Percentiles rank a stretch among this genome's conserved stretches.
Conservation (phyloP, 2,329 filamentous ascomycete species). For the Blumeria graminis region DNA sequence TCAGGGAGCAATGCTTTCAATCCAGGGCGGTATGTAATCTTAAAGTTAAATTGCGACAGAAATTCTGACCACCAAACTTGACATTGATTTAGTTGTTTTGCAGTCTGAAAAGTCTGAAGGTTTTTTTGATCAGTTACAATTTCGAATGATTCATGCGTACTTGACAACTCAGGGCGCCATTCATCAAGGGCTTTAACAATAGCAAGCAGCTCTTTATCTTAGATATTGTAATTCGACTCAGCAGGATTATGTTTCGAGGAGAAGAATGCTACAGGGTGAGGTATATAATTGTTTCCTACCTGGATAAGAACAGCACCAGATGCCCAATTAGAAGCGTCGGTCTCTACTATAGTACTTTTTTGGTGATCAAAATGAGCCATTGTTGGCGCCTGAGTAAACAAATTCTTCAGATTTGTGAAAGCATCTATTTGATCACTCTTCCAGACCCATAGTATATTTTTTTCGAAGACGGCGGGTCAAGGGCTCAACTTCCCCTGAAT, state of each 20-base stretch:
- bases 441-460: no score
- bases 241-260: background rate
- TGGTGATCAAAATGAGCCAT: no score
- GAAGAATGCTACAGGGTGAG: background rate
- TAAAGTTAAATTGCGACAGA: background rate
- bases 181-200: conserved; percentile 13
- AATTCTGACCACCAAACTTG: background rate
- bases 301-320: background rate
- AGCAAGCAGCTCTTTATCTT: conserved; percentile 17
- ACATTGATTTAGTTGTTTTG: background rate
- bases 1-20: background rate
- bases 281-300: background rate
- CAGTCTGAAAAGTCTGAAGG: conserved; percentile 3
- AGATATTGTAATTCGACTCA: conserved; percentile 15
- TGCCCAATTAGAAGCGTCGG: no score
- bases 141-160: conserved; percentile 2
- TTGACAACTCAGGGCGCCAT: conserved; percentile 9
- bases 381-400: no score
- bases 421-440: no score
- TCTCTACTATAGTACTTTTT: no score
- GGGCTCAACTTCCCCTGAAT: background rate
- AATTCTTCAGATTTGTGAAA: no score
- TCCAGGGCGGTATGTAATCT: background rate
- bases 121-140: conserved; percentile 12
- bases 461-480: background rate